These are phyloP conservation scores for Strombidium stylifer DNA, from an alignment of 73 alveolate species.

Conservation along the genomic window DNA sequence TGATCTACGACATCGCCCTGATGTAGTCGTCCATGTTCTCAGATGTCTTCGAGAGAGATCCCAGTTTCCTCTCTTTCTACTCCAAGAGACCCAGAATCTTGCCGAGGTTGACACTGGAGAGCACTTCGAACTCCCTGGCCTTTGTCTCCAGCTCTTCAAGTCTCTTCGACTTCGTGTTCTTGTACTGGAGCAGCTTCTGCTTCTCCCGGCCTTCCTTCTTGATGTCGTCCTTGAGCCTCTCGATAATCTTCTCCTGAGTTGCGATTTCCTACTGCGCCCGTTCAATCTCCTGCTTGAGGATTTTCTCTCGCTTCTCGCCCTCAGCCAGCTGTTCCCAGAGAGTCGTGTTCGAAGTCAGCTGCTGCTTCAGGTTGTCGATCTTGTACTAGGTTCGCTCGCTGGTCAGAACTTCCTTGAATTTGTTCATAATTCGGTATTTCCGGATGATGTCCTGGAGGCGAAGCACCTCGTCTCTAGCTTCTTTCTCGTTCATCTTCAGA, in stretches of 20 bases:
- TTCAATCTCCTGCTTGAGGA: constrained; percentile 23
- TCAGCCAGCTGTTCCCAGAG: constrained; percentile 53
- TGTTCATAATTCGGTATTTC: constrained; percentile 10
- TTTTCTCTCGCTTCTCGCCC: constrained; percentile 36
- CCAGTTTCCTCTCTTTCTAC: constrained; percentile 16
- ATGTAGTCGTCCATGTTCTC: constrained; percentile 13
- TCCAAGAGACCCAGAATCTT: constrained; percentile 20
- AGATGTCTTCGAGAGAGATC: background rate
- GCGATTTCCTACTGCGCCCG: constrained; percentile 22
- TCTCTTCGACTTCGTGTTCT: constrained; percentile 36
- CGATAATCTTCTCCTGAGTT: constrained; percentile 33
- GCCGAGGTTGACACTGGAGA: constrained; percentile 21
- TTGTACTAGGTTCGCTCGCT: constrained; percentile 14
- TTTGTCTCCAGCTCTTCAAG: constrained; percentile 41
- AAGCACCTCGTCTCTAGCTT: constrained; percentile 25
- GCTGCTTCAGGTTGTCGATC: constrained; percentile 20
- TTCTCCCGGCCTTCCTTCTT: constrained; percentile 20
- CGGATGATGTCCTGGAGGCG: constrained; percentile 23
- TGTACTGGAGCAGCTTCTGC: constrained; percentile 26
- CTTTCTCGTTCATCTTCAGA: constrained; percentile 16
- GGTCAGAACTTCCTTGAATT: constrained; percentile 23
- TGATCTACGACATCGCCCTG: background rate
- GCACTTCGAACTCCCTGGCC: constrained; percentile 46
- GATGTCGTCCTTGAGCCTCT: constrained; percentile 27
- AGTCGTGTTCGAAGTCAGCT: constrained; percentile 21